These are phyloP conservation scores for Cystobasidiopsis lactophilus DNA, from an alignment of 768 basidiomycete genomes.

Conservation along the genomic window DNA sequence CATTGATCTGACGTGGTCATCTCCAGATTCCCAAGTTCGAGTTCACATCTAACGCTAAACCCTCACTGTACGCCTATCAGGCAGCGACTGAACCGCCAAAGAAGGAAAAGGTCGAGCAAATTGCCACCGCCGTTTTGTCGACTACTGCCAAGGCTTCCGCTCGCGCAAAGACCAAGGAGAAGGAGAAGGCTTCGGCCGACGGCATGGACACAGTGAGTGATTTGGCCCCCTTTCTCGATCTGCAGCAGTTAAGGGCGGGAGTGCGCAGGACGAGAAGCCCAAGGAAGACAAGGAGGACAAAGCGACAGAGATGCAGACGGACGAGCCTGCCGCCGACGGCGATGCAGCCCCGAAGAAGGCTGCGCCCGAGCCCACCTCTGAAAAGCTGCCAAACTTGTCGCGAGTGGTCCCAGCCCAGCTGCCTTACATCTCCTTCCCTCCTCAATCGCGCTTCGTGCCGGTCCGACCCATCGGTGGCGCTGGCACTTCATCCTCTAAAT, in stretches of 20 bases:
- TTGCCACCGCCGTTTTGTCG: conserved; percentile 81
- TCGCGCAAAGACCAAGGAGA: conserved; percentile 54
- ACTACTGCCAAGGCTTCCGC: conserved; percentile 96
- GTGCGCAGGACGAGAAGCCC: neutral
- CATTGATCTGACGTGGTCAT: conserved; percentile 1
- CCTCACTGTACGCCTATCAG: conserved; percentile 83
- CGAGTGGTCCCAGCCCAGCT: conserved; percentile 80
- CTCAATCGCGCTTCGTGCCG: conserved; percentile 61
- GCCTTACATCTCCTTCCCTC: conserved; percentile 58
- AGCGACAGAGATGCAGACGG: conserved; percentile 62
- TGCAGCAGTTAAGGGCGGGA: too few relatives aligned
- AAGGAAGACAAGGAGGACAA: conserved; percentile 6
- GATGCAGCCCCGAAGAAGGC: conserved; percentile 30
- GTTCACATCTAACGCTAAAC: conserved; percentile 67
- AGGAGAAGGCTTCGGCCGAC: conserved; percentile 54
- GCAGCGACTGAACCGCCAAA: conserved; percentile 63
- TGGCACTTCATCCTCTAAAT: conserved; percentile 6
- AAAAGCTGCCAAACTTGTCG: conserved; percentile 63
- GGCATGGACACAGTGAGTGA: conserved; percentile 65
- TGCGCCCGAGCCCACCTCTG: conserved; percentile 44
- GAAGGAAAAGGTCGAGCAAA: conserved; percentile 76
- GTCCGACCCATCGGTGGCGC: conserved; percentile 49
- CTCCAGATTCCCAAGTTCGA: conserved; percentile 90
- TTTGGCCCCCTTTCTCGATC: too few relatives aligned
- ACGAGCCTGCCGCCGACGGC: conserved; percentile 26